Evolutionary conservation across 495 filamentous ascomycete species (phyloP).

Genomic region (Annulohypoxylon stygium): DNA sequence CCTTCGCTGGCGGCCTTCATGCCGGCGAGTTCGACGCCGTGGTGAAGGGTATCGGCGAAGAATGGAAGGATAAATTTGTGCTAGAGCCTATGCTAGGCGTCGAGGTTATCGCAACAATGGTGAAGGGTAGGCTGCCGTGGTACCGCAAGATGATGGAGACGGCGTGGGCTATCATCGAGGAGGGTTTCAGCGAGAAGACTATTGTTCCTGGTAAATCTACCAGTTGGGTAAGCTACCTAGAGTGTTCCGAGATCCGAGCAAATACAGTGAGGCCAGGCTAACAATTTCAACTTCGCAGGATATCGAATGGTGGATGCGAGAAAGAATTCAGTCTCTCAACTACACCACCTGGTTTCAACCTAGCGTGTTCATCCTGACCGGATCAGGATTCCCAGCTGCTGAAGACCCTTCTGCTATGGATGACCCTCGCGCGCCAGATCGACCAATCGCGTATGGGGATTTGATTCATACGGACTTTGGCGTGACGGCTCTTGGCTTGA

Average conservation of each 20-base stretch:
- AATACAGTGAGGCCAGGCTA: not conserved
- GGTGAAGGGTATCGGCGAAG: conserved; percentile 47
- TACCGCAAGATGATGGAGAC: conserved; percentile 61
- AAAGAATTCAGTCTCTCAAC: conserved; percentile 59
- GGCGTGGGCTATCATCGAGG: conserved; percentile 62
- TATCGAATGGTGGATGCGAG: conserved; percentile 63
- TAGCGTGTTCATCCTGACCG: conserved; percentile 56
- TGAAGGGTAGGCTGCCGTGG: conserved; percentile 53
- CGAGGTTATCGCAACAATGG: conserved; percentile 61
- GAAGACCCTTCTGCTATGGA: conserved; percentile 27
- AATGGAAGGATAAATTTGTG: conserved; percentile 55
- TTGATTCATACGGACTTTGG: conserved; percentile 64
- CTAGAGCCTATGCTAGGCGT: conserved; percentile 58
- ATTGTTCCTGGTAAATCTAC: conserved; percentile 59
- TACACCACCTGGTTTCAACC: conserved; percentile 66
- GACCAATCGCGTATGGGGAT: conserved; percentile 57
- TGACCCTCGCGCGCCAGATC: conserved; percentile 35
- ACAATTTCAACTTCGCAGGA: conserved; percentile 48
- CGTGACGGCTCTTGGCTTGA: conserved; percentile 60
- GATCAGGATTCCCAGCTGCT: conserved; percentile 37
- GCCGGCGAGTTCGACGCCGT: conserved; percentile 58
- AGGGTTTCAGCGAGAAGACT: conserved; percentile 59
- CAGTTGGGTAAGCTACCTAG: conserved; percentile 51
- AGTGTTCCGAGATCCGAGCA: not conserved
- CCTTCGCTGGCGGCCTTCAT: conserved; percentile 60